phyloP scores from a whole-genome alignment of 768 basidiomycete species.

The Infundibulicybe gibba region DNA sequence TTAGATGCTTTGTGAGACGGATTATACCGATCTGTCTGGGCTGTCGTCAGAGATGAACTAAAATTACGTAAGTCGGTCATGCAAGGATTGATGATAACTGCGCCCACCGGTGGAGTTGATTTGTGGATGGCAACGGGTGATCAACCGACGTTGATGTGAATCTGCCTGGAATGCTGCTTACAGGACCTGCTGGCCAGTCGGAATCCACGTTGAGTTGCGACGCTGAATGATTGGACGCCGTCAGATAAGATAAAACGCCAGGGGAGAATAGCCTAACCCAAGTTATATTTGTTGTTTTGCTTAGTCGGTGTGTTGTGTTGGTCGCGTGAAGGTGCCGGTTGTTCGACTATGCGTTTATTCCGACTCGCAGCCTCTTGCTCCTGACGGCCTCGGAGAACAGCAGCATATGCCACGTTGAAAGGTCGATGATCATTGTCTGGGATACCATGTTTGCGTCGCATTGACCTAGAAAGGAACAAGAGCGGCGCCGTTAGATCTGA shows the following conservation, averaged over 20 bases:
- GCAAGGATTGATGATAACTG: too few relatives aligned
- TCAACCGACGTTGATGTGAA: slow-evolving; percentile 14
- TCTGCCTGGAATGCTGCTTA: slow-evolving; percentile 15
- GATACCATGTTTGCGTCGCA: slow-evolving; percentile 77
- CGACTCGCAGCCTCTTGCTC: slow-evolving; percentile 40
- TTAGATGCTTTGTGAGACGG: slow-evolving; percentile 20
- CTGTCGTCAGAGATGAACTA: slow-evolving; percentile 2
- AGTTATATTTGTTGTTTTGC: slow-evolving; percentile 42
- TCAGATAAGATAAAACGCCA: slow-evolving; percentile 19
- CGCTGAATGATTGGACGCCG: slow-evolving; percentile 15
- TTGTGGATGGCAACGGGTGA: slow-evolving; percentile 7
- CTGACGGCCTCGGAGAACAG: slow-evolving; percentile 53
- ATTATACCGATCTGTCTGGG: slow-evolving; percentile 30
- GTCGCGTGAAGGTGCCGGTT: slow-evolving; percentile 23
- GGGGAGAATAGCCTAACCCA: slow-evolving; percentile 30
- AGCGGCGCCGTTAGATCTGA: slow-evolving; percentile 12
- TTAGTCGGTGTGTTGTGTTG: slow-evolving; percentile 31
- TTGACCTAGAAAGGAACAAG: slow-evolving; percentile 39
- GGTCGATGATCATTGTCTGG: slow-evolving; percentile 80
- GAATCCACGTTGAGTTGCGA: slow-evolving; percentile 14
- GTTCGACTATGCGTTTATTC: slow-evolving; percentile 27
- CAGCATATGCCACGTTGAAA: slow-evolving; percentile 86
- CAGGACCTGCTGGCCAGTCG: slow-evolving; percentile 10
- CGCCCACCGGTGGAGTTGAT: slow-evolving; percentile 4
- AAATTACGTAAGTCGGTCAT: background rate